These are phyloP conservation scores for Telfairia occidentalis DNA, from an alignment of 331 rosid genomes.

Conservation along the genomic window DNA sequence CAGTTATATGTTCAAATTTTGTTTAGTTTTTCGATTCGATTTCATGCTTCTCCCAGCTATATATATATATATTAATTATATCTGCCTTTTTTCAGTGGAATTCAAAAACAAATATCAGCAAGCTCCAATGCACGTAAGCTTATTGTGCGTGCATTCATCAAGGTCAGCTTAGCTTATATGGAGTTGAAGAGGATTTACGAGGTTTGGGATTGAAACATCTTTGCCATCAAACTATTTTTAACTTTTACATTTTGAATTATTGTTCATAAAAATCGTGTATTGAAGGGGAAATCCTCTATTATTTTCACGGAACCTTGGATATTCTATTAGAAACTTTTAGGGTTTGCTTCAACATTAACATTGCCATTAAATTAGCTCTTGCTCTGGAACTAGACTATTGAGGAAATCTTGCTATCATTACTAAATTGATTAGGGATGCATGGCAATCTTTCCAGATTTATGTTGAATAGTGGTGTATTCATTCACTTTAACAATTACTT, in stretches of 20 bases:
- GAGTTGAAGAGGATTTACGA: constrained; percentile 74
- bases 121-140: constrained; percentile 61
- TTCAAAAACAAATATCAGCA: constrained; percentile 69
- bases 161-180: constrained; percentile 75
- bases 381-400: neutral
- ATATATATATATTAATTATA: neutral
- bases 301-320: neutral
- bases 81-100: constrained; percentile 48
- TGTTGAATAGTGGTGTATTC: neutral
- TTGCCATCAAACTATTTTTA: constrained; percentile 2
- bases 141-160: constrained; percentile 60
- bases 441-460: neutral
- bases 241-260: neutral
- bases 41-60: neutral
- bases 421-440: neutral
- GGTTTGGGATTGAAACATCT: constrained; percentile 34
- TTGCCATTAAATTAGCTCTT: neutral
- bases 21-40: neutral
- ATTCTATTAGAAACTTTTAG: neutral
- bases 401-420: neutral
- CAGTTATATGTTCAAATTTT: neutral
- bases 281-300: neutral
- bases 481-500: neutral
- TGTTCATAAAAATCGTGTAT: neutral
- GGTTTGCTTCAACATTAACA: neutral